Percentiles rank a stretch among this genome's conserved stretches.
phyloP scores from a whole-genome alignment of 306 rosid genomes.

The Crotalaria pallida region DNA sequence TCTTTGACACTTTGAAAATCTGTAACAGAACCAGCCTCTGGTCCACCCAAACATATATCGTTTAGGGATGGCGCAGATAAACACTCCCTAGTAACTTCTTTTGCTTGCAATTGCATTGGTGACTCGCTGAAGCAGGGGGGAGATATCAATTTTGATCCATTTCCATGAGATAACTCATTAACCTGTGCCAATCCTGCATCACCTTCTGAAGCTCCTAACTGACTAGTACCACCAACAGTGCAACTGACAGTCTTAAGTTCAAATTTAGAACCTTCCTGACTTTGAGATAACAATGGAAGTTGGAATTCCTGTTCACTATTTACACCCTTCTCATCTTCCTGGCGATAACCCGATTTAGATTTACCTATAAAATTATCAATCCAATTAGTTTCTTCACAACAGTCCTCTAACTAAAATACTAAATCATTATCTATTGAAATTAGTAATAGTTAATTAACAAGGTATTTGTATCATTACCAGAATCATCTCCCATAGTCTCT shows the following conservation, averaged over 20 bases:
- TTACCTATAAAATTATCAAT: conserved; percentile 27
- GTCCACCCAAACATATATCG: not conserved
- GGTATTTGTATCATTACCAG: conserved; percentile 26
- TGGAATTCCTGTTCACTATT: not conserved
- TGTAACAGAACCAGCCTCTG: not conserved
- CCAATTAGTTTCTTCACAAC: not conserved
- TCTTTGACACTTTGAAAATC: conserved; percentile 7
- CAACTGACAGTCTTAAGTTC: not conserved
- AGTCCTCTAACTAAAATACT: not conserved
- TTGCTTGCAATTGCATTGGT: not conserved
- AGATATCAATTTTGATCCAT: conserved; percentile 13
- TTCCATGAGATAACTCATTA: conserved; percentile 9
- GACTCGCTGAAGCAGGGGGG: not conserved
- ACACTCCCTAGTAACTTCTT: conserved; percentile 5
- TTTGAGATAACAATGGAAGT: conserved; percentile 14
- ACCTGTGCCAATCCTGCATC: not conserved
- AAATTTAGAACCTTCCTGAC: not conserved
- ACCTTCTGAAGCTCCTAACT: not conserved
- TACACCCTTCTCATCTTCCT: not conserved
- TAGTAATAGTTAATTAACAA: not conserved
- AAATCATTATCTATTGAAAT: not conserved
- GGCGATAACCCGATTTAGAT: conserved; percentile 6
- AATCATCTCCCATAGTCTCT: conserved; percentile 25
- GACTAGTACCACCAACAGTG: not conserved
- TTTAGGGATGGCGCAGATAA: conserved; percentile 9